Evolutionary conservation across 176 grass and related monocot genomes (phyloP), one percentile per base, ranked within the genome.

Genomic region (Cenchrus americanus): DNA sequence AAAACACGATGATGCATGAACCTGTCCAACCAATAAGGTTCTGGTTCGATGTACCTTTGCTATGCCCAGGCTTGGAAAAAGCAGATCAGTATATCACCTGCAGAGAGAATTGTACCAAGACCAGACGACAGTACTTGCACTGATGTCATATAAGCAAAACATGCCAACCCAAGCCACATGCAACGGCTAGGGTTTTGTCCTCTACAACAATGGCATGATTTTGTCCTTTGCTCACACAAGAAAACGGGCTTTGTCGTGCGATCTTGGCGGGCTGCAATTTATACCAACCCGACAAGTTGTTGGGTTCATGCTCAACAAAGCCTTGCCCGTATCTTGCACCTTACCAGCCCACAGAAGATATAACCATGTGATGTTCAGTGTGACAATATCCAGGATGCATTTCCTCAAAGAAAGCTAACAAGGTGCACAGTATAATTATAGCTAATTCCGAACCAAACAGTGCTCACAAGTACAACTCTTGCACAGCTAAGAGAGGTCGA

Each of bases 381-480:
- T 6, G 10, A 24, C 18, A n/a, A 40, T 30, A 67, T 53, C 30
- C 62, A 66, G 18, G 6, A 13, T 60, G 21, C 34, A 60, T 72
- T 71, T 82, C n/a, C 69, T 71, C 43, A 24, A 71, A 69, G 21
- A 42, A 69, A 69, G 21, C 44, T 69, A 70, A 5, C 42, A 40
- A 27, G 40, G 1, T 22, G 65, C 19, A 48, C 4, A 78, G 40
- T 51, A 73, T 65, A 68, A 69, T 79, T 50, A 53, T 34, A 23
- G 77, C 37, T 46, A 70, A 24, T 15, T 41, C n/a, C 58, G 50
- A 26, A 69, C 23, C 27, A 75, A 84, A 80, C 21, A 75, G 72
- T 89, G 70, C n/a, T 66, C 73, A 71, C 47, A 27, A 57, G 69
- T 73, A 82, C 64, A 78, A 26, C 41, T 55, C 77, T 86, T 86